These are phyloP conservation scores for Entomortierella chlamydospora DNA, from an alignment of 192 early-diverging fungal species.

Conservation along the genomic window DNA sequence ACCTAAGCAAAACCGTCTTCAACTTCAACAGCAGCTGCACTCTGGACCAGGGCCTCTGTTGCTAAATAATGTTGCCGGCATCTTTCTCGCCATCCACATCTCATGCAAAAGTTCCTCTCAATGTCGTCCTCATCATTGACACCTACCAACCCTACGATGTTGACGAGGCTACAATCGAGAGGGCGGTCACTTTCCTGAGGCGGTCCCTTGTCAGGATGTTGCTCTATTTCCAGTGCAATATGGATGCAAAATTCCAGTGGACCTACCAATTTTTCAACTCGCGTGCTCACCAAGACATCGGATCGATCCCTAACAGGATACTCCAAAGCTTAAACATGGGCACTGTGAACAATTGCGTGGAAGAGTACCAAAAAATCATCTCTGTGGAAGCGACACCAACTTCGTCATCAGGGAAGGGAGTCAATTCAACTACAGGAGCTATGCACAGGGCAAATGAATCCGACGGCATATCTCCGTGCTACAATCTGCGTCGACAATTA, in stretches of 20 bases:
- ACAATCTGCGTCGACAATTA: constrained; percentile 24
- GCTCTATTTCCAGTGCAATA: constrained; percentile 41
- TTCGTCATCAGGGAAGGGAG: constrained; percentile 1
- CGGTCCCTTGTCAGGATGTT: constrained; percentile 20
- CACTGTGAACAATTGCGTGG: constrained; percentile 15
- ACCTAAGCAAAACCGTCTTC: no score
- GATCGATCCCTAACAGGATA: constrained; percentile 11
- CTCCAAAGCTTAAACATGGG: constrained; percentile 14
- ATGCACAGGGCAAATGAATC: neutral
- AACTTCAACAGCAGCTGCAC: no score
- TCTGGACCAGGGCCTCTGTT: neutral
- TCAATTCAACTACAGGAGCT: neutral
- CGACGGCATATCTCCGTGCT: constrained; percentile 19
- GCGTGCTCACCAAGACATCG: constrained; percentile 16
- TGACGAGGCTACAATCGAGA: neutral
- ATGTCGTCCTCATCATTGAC: constrained; percentile 48
- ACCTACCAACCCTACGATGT: constrained; percentile 9
- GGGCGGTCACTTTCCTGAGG: constrained; percentile 9
- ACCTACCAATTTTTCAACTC: constrained; percentile 43
- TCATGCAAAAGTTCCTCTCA: constrained; percentile 30
- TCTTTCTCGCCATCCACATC: constrained; percentile 13
- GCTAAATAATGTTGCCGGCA: constrained; percentile 5
- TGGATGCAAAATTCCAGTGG: constrained; percentile 47
- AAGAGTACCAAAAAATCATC: constrained; percentile 28
- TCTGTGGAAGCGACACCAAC: neutral